Conservation (phyloP, 768 basidiomycete species). For the Suillus fuscotomentosus region DNA sequence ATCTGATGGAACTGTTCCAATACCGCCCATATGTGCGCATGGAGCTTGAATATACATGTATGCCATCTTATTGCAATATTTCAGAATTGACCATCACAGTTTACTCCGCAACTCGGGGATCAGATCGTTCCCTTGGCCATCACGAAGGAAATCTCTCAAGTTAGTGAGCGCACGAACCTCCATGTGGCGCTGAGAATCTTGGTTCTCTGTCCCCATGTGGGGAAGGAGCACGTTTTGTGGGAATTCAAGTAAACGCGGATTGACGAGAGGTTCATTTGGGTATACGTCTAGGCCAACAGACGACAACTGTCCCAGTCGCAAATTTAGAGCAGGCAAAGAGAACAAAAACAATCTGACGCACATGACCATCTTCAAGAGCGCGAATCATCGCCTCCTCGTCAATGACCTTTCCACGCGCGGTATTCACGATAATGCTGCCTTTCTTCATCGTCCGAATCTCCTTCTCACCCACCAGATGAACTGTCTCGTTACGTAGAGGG, state of each 20-base stretch:
- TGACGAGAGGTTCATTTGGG: slow-evolving; percentile 80
- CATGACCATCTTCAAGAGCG: slow-evolving; percentile 85
- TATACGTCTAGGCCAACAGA: slow-evolving; percentile 86
- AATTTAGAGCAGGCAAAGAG: neutral
- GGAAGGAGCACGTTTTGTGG: slow-evolving; percentile 84
- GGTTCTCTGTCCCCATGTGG: slow-evolving; percentile 89
- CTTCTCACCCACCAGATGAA: slow-evolving; percentile 69
- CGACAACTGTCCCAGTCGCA: slow-evolving; percentile 48
- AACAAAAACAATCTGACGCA: slow-evolving; percentile 41
- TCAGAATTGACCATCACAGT: slow-evolving; percentile 10
- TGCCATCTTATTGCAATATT: neutral
- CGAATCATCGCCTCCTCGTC: slow-evolving; percentile 86
- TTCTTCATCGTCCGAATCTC: slow-evolving; percentile 77
- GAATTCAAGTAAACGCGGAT: slow-evolving; percentile 77
- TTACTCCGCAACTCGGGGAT: slow-evolving; percentile 50
- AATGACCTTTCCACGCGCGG: slow-evolving; percentile 87
- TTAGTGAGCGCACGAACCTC: slow-evolving; percentile 83
- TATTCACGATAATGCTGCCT: slow-evolving; percentile 80
- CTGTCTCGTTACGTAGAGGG: slow-evolving; percentile 73
- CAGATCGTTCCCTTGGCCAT: slow-evolving; percentile 64
- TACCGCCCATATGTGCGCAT: neutral
- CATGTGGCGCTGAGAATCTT: slow-evolving; percentile 79
- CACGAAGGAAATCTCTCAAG: slow-evolving; percentile 64
- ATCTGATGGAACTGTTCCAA: neutral
- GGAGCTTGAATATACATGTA: neutral